These are phyloP conservation scores for Penicillium malachiteum DNA, from an alignment of 495 filamentous ascomycete genomes.

Conservation along the genomic window DNA sequence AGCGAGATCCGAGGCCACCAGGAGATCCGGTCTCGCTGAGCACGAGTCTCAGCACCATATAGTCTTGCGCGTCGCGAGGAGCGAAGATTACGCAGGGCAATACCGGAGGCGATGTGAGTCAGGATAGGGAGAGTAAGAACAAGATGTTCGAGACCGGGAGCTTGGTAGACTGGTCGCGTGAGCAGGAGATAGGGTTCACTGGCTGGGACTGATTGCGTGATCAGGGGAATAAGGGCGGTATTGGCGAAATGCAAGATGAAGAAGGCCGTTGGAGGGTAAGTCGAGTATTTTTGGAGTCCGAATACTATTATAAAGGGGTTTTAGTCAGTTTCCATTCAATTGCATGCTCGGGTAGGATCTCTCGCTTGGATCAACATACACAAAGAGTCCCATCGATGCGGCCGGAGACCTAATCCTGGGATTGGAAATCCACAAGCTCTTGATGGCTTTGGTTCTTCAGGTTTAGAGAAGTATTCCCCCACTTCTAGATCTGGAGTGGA, in stretches of 20 bases:
- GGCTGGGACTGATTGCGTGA: conserved; percentile 51
- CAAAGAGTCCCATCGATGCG: conserved; percentile 60
- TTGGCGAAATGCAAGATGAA: conserved; percentile 74
- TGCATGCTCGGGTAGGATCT: conserved; percentile 1
- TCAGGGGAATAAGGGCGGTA: conserved; percentile 71
- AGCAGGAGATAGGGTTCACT: conserved; percentile 60
- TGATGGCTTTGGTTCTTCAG: conserved; percentile 15
- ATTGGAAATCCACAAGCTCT: conserved; percentile 24
- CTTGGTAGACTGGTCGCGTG: conserved; percentile 77
- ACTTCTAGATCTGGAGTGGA: conserved; percentile 48
- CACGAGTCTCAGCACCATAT: conserved; percentile 62
- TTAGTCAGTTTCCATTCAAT: conserved; percentile 1
- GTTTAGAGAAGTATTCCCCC: conserved; percentile 57
- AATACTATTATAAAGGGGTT: conserved; percentile 45
- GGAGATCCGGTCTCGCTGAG: conserved; percentile 31
- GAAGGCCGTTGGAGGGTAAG: conserved; percentile 82
- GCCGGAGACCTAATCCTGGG: conserved; percentile 55
- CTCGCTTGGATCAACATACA: conserved; percentile 37
- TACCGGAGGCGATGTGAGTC: conserved; percentile 60
- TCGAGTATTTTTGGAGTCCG: conserved; percentile 80
- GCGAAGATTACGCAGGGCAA: conserved; percentile 72
- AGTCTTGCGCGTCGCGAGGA: conserved; percentile 62
- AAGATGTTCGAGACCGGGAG: conserved; percentile 49
- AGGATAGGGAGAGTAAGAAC: conserved; percentile 46
- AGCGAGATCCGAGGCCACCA: conserved; percentile 69